Base-by-base conservation (phyloP, 345 rosid genomes). In the Toxicodendron radicans region DNA sequence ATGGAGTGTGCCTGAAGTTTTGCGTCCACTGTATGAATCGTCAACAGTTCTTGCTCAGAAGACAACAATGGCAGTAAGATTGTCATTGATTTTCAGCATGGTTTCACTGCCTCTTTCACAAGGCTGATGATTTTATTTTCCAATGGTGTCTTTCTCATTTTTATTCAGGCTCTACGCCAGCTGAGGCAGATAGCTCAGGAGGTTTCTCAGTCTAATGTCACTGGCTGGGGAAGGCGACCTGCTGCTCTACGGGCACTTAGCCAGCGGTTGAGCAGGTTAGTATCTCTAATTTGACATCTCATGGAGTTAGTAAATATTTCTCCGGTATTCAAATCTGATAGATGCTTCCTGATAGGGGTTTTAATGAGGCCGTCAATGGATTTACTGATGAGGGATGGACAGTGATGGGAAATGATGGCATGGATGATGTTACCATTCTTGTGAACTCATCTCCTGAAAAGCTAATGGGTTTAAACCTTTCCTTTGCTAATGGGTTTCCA, bases 341-440 rank as follows among this genome's bases (percentile, higher is more conserved):
- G 64, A 60, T 76, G 46, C 14, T 68, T 62, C 14, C 38, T 59
- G 27, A 62, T 85, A 96, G 99, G 85, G 98, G 99, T 63, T 96
- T 96, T 71, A 96, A 96, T 70, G 99, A 96, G 85, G 97, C 97
- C 71, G 87, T 96, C 64, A 96, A 96, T 79, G 97, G 98, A 33
- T 92, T 96, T 77, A 82, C 92, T 20, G 99, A 96, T 68, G 99
- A 96, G 85, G 98, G 99, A 49, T 96, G 99, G 99, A 86, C 97
- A 11, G 76, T 90, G 83, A 82, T 90, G 78, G 98, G 98, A 75
- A 91, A 83, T 79, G 97, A 93, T 81, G 97, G 92, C 77, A 87
- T 93, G 82, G 99, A 96, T 79, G 98, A 96, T 85, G 97, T 96
- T 68, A 93, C 99, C 41, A 85, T 96, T 75, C 92, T 94, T 1